These are phyloP conservation scores for Dactylonectria macrodidyma DNA, from an alignment of 2,329 filamentous ascomycete genomes.

Conservation along the genomic window DNA sequence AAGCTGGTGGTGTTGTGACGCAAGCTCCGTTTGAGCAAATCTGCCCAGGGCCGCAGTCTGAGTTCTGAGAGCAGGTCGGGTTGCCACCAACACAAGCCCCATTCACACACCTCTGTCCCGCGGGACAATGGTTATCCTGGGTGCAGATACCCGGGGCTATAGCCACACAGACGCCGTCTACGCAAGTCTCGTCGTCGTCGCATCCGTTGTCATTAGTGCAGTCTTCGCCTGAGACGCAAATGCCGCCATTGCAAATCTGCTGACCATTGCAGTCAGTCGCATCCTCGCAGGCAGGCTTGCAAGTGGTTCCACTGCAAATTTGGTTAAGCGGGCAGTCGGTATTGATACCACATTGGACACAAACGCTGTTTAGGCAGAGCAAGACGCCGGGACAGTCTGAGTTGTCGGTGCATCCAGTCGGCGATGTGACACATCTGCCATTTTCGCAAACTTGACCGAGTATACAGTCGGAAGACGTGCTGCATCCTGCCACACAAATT, in stretches of 20 bases:
- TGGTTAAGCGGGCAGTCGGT: neutral
- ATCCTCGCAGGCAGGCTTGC: neutral
- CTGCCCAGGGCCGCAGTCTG: neutral
- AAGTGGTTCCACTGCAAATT: neutral
- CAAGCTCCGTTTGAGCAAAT: neutral
- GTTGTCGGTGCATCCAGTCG: neutral
- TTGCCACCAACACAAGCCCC: neutral
- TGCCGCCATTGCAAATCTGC: neutral
- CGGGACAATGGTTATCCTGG: constrained; percentile 1
- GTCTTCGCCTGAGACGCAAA: neutral
- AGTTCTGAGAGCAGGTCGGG: neutral
- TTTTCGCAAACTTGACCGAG: neutral
- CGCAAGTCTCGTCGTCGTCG: constrained; percentile 3
- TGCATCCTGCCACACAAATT: no score
- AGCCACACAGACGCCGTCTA: neutral
- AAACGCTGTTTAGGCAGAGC: neutral
- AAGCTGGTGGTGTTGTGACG: neutral
- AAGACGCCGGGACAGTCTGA: neutral
- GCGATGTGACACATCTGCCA: neutral
- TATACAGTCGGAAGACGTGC: neutral
- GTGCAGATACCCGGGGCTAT: neutral
- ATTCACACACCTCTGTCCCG: neutral
- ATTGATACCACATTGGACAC: neutral
- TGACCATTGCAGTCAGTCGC: neutral
- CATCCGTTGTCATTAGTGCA: neutral